These are phyloP conservation scores for Claviceps digitariae DNA, from an alignment of 2,329 filamentous ascomycete genomes.

Conservation along the genomic window DNA sequence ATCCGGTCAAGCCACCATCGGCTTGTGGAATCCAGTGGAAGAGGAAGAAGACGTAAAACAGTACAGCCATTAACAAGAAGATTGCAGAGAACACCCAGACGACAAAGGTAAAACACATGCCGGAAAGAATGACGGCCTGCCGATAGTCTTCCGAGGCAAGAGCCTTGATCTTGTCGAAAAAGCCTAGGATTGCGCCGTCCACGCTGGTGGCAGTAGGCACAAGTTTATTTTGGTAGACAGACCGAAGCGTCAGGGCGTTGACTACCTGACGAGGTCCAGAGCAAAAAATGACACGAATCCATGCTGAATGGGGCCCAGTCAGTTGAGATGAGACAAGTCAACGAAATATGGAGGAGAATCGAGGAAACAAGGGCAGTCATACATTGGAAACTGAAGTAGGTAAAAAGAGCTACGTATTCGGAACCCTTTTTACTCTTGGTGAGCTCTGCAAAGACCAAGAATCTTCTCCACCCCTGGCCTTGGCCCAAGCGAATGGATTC, in stretches of 20 bases:
- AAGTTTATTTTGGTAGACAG: conserved; percentile 67
- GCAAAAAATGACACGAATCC: conserved; percentile 78
- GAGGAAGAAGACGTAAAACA: conserved; percentile 80
- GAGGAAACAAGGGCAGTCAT: conserved; percentile 14
- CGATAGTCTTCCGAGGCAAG: conserved; percentile 61
- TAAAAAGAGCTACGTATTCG: conserved; percentile 82
- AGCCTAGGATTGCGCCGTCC: conserved; percentile 53
- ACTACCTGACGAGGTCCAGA: conserved; percentile 85
- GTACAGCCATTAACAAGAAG: conserved; percentile 55
- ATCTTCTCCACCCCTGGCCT: conserved; percentile 73
- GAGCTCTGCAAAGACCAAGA: conserved; percentile 81
- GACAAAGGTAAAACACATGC: conserved; percentile 85
- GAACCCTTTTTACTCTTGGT: conserved; percentile 85
- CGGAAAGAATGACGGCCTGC: conserved; percentile 70
- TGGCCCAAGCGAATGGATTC: conserved; percentile 66
- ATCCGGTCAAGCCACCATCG: conserved; percentile 69
- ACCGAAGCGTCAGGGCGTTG: conserved; percentile 79
- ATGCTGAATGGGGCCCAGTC: conserved; percentile 36
- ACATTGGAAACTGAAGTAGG: conserved; percentile 67
- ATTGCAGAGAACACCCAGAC: conserved; percentile 79
- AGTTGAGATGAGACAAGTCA: neutral
- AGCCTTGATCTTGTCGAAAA: conserved; percentile 68
- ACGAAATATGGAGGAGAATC: neutral
- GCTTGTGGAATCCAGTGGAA: conserved; percentile 79
- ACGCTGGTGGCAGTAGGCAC: conserved; percentile 37